These are phyloP conservation scores for Taphrina wiesneri DNA, from an alignment of 1,139 yeast genomes.

Conservation along the genomic window DNA sequence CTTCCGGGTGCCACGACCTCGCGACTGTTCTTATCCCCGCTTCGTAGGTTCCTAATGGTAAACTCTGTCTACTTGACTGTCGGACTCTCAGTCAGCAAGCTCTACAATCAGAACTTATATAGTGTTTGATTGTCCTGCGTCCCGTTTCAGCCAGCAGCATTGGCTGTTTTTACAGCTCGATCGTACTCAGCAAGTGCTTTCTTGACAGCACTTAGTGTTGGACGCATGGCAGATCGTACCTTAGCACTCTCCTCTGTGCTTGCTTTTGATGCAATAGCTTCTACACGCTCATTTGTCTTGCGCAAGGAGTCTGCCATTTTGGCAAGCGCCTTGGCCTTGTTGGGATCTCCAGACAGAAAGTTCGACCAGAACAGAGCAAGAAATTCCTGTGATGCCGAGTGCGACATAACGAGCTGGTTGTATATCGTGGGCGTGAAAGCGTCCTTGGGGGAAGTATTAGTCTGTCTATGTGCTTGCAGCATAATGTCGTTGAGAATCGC, in stretches of 20 bases:
- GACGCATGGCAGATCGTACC: conserved; percentile 42
- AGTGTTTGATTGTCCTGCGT: neutral
- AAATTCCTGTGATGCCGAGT: conserved; percentile 69
- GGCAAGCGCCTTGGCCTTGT: conserved; percentile 20
- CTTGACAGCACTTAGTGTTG: conserved; percentile 48
- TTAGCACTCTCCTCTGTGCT: conserved; percentile 19
- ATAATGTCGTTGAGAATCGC: conserved; percentile 4
- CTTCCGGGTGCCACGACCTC: too few relatives aligned
- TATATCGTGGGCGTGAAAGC: conserved; percentile 21
- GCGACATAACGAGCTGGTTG: conserved; percentile 43
- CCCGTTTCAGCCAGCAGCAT: neutral
- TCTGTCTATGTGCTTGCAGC: conserved; percentile 1
- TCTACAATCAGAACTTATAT: too few relatives aligned
- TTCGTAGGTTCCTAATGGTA: too few relatives aligned
- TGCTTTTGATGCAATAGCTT: conserved; percentile 44
- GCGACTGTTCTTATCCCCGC: too few relatives aligned
- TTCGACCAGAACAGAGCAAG: conserved; percentile 69
- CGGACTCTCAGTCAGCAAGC: too few relatives aligned
- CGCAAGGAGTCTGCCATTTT: conserved; percentile 48
- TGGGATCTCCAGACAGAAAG: conserved; percentile 58
- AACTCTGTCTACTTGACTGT: too few relatives aligned
- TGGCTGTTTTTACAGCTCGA: conserved; percentile 39
- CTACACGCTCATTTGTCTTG: conserved; percentile 54
- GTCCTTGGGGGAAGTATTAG: conserved; percentile 19
- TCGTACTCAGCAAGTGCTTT: conserved; percentile 50